Base-by-base conservation (phyloP, 495 filamentous ascomycete species). In the Penicillium fimorum region DNA sequence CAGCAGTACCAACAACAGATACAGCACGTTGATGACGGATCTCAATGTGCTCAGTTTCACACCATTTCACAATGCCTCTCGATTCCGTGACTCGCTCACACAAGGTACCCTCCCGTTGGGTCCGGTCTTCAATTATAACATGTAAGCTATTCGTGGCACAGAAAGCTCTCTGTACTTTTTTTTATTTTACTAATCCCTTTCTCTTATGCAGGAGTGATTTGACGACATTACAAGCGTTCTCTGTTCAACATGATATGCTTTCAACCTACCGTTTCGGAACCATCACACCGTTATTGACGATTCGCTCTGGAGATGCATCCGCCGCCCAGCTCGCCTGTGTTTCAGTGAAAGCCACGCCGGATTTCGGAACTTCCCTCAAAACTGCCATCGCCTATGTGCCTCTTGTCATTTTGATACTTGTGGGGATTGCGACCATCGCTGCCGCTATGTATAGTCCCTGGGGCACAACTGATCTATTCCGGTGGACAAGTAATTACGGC, bases 401-500 rank as follows among this genome's bases (percentile, higher is more conserved):
- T 1, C 75, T 93, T 32, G 76, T 87, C 4, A 81, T 97, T 30
- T 76, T 98, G 47, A 72, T 92, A 12, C 70, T 92, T 24, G 90
- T 96, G 22, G 95, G 86, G 5, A 69, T 90, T 49, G 90, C 91
- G 15, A 96, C 91, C 2, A 75, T 90, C 15, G 81, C 87, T 56
- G 92, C 94, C 4, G 90, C 84, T 40, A 89, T 94, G 20, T 92
- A 83, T 68, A 96, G 92, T 66, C 94, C 95, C 0, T 98, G 93
- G 91, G 93, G 94, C 33, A 89, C 91, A 10, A 84, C 83, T 4
- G 89, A 97, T 69, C 78, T 88, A 10, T 97, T 97, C 68, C 84
- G 87, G 52, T 98, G 92, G 90, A 92, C 90, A 20, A 96, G 90
- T 67, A 97, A 97, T 65, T 97, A 92, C 68, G 95, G 94, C 29